Percentiles rank a stretch among this genome's conserved stretches.
phyloP scores from a whole-genome alignment of 345 rosid genomes.

The Eucalyptus tenuipes region DNA sequence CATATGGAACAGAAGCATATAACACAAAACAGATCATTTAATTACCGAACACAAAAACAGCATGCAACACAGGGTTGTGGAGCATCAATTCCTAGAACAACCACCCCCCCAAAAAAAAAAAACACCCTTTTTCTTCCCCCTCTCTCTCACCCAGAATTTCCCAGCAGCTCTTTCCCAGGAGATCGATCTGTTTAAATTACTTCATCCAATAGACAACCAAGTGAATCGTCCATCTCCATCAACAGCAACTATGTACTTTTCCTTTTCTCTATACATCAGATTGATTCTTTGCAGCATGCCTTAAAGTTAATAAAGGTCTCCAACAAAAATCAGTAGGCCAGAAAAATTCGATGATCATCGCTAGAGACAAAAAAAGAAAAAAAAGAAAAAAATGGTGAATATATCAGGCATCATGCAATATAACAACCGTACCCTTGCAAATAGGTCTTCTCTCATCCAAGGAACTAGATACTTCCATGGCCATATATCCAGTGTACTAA shows the following conservation, averaged over 20 bases:
- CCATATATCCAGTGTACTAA: conserved; percentile 96
- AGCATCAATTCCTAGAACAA: background rate
- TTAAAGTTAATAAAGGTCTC: background rate
- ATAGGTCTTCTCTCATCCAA: conserved; percentile 97
- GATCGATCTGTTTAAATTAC: background rate
- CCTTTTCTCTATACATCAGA: background rate
- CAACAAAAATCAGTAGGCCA: background rate
- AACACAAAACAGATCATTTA: background rate
- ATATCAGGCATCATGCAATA: background rate
- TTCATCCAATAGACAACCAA: background rate
- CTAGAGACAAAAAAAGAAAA: background rate
- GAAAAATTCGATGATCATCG: background rate
- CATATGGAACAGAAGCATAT: background rate
- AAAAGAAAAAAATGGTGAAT: background rate
- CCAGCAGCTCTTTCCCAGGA: background rate
- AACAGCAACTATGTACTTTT: background rate
- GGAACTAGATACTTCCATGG: conserved; percentile 98
- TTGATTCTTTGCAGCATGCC: background rate
- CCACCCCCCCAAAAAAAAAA: background rate
- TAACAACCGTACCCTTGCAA: conserved; percentile 57
- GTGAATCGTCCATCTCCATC: background rate
- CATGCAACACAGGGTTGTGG: background rate
- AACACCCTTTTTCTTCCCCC: no score
- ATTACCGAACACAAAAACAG: background rate
- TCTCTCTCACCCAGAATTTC: background rate